Base-by-base conservation (phyloP, 2,329 filamentous ascomycete species). In the Akanthomyces uredinophilus region DNA sequence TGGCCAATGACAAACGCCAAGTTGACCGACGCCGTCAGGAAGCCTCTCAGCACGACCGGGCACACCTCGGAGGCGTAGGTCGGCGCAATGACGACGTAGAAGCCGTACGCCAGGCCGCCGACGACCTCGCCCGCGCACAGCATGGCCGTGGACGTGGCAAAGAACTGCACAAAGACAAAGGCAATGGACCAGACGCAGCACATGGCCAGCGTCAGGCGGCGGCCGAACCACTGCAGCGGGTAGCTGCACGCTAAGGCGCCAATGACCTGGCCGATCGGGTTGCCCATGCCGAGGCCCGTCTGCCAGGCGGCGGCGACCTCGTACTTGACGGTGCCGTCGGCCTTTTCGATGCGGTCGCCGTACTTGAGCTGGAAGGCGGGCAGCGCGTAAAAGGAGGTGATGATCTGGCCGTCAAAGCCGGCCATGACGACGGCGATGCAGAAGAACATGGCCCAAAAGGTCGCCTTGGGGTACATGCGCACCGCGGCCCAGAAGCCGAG, bases 131-230 rank as follows among this genome's bases (percentile, higher is more conserved):
- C 83, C 2, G 82, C 82, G n/a, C 87, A 79, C 2, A 88, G 75
- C 14, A 82, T 79, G 8, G 77, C 68, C 14, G 86, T 75, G 1
- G 80, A 82, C 2, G 80, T 78, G 14, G 84, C 83, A 66, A 87
- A 87, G 74, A 87, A 87, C 65, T 87, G 83, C 61, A 87, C 80
- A 69, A 87, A 87, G 62, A 87, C 79, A 46, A 86, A 80, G 1
- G 73, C 77, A 14, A 78, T 77, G 2, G 81, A 83, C 63, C 80
- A 68, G 11, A 71, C 61, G 27, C 81, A 75, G 64, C 79, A 82
- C 5, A 69, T 68, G 61, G 74, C 77, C 46, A 81, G 78, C 0
- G 79, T 81, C 68, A 69, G 69, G 63, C 77, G 79, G 35, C 79
- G 75, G 14, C 80, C 80, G 54, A 76, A 79, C 41, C 68, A 57